Conservation (phyloP, 108 stramenopile species). For the Aurantiochytrium sp. region DNA sequence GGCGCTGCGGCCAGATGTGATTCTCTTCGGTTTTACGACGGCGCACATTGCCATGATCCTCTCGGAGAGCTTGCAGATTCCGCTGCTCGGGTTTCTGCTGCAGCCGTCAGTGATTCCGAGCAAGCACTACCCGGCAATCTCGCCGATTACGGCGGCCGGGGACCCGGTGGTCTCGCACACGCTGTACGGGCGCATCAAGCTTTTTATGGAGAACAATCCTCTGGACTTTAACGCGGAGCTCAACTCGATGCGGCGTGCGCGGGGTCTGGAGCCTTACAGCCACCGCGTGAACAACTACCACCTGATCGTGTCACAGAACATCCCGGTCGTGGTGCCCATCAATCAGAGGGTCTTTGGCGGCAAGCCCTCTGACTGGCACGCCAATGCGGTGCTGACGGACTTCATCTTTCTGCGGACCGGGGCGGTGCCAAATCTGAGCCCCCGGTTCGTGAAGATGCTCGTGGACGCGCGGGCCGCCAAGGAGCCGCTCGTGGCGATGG, state of each 20-base stretch:
- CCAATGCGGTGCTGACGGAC: neutral
- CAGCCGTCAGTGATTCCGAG: conserved; percentile 15
- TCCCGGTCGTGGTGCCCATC: neutral
- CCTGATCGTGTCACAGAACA: neutral
- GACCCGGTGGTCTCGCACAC: neutral
- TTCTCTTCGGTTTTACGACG: conserved; percentile 24
- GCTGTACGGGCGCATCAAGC: neutral
- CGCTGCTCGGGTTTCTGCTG: neutral
- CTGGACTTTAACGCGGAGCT: neutral
- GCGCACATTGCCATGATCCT: conserved; percentile 26
- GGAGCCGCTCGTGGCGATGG: neutral
- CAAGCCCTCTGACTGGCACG: neutral
- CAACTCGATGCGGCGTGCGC: neutral
- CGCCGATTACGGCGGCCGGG: neutral
- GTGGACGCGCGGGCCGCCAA: neutral
- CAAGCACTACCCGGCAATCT: conserved; percentile 24
- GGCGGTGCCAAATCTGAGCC: neutral
- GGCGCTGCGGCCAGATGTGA: neutral
- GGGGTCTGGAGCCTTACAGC: neutral
- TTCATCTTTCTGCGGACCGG: conserved; percentile 11
- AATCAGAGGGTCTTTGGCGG: conserved; percentile 14
- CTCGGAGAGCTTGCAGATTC: conserved; percentile 16
- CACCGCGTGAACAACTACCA: neutral
- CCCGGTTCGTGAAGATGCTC: neutral
- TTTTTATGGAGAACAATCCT: conserved; percentile 8